These are phyloP conservation scores for Crithidia mellificae DNA, from an alignment of 208 protist species.

Conservation along the genomic window DNA sequence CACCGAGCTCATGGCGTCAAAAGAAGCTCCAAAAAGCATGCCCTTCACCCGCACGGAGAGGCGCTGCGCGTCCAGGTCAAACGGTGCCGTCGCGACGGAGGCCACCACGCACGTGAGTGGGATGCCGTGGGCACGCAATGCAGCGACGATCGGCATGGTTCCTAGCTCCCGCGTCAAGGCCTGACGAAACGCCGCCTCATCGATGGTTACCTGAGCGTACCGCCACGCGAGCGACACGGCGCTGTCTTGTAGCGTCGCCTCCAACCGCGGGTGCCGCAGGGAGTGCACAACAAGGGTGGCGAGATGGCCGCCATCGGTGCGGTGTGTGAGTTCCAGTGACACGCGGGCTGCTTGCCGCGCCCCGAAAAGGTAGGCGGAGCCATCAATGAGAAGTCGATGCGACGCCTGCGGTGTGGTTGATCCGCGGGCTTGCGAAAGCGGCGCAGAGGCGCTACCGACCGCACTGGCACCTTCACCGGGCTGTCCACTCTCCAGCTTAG, in stretches of 20 bases:
- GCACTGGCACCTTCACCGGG: too few species aligned
- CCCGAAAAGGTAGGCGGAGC: slow-evolving; percentile 14
- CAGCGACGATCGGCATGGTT: slow-evolving; percentile 47
- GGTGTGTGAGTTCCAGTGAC: slow-evolving; percentile 25
- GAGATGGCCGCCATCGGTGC: slow-evolving; percentile 3
- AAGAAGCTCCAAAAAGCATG: slow-evolving; percentile 74
- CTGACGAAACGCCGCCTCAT: slow-evolving; percentile 14
- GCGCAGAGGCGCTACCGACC: too few species aligned
- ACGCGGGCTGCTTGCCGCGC: slow-evolving; percentile 7
- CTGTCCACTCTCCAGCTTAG: not conserved
- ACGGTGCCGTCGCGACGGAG: slow-evolving; percentile 44
- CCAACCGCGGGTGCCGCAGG: slow-evolving; percentile 10
- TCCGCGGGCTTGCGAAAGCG: too few species aligned
- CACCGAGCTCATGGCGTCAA: slow-evolving; percentile 45
- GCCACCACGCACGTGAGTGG: slow-evolving; percentile 40
- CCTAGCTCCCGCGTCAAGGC: slow-evolving; percentile 42
- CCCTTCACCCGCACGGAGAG: slow-evolving; percentile 41
- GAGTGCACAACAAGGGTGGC: slow-evolving; percentile 23
- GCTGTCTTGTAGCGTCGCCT: slow-evolving; percentile 50
- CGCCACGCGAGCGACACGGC: slow-evolving; percentile 24
- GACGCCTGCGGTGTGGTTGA: not conserved
- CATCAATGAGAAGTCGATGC: slow-evolving; percentile 13
- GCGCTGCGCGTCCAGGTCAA: slow-evolving; percentile 32
- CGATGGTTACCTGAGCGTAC: slow-evolving; percentile 27
- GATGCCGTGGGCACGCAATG: slow-evolving; percentile 53